Evolutionary conservation across 2,329 filamentous ascomycete genomes (phyloP).

Genomic region (Claviceps fusiformis): DNA sequence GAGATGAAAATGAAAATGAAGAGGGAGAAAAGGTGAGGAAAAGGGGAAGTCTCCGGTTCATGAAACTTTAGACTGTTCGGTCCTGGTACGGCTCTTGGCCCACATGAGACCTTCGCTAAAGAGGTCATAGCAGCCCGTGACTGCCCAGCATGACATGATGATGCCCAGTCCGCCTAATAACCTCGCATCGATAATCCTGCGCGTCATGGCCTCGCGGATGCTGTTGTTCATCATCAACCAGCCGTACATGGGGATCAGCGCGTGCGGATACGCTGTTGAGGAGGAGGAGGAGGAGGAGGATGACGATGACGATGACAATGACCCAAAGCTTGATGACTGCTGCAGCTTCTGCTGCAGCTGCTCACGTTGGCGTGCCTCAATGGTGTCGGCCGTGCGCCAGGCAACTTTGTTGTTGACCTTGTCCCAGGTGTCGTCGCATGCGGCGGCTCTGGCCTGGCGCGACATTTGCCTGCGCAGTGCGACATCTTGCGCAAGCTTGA

Average conservation of each 20-base stretch:
- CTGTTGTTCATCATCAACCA: slow-evolving; percentile 30
- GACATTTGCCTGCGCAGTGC: slow-evolving; percentile 31
- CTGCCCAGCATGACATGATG: slow-evolving; percentile 34
- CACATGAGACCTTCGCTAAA: slow-evolving; percentile 33
- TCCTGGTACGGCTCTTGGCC: slow-evolving; percentile 20
- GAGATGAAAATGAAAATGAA: not conserved
- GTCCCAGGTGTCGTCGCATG: slow-evolving; percentile 51
- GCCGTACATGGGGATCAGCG: slow-evolving; percentile 26
- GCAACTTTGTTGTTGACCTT: slow-evolving; percentile 59
- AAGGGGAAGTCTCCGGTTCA: not conserved
- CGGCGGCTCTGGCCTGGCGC: slow-evolving; percentile 36
- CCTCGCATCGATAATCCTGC: slow-evolving; percentile 28
- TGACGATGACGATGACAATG: no score
- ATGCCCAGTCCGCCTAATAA: slow-evolving; percentile 31
- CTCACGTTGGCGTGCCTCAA: slow-evolving; percentile 29
- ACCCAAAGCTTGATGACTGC: no score
- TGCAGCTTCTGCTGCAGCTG: slow-evolving; percentile 5
- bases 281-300: not conserved
- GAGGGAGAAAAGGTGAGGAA: not conserved
- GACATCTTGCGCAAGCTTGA: slow-evolving; percentile 33
- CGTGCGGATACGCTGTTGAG: slow-evolving; percentile 13
- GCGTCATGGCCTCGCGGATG: slow-evolving; percentile 21
- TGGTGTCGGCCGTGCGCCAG: slow-evolving; percentile 44
- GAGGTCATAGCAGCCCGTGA: slow-evolving; percentile 34
- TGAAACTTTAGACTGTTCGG: slow-evolving; percentile 8